These are phyloP conservation scores for Suillus subalutaceus DNA, from an alignment of 768 basidiomycete genomes.

Conservation along the genomic window DNA sequence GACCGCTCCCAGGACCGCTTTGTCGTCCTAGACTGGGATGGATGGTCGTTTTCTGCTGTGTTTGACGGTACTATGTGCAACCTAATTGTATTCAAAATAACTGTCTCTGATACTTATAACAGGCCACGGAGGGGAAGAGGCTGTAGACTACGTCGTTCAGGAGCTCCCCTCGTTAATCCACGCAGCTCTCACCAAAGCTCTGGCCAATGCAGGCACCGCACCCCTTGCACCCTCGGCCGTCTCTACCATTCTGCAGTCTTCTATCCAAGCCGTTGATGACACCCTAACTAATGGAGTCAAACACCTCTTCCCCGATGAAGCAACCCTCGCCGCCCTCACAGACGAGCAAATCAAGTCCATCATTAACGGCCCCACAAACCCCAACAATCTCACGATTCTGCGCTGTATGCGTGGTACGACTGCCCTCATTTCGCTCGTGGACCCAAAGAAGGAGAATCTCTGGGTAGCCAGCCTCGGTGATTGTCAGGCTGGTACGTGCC, in stretches of 20 bases:
- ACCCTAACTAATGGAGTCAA: constrained; percentile 39
- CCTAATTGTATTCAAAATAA: constrained; percentile 7
- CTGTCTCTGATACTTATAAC: constrained; percentile 7
- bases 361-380: constrained; percentile 39
- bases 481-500: constrained; percentile 49
- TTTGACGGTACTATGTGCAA: constrained; percentile 45
- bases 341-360: constrained; percentile 43
- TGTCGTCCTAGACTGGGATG: constrained; percentile 42
- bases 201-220: constrained; percentile 8
- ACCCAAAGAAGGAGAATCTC: constrained; percentile 44
- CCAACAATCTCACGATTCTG: constrained; percentile 38
- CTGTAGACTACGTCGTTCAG: constrained; percentile 43
- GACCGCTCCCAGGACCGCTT: constrained; percentile 50
- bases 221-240: constrained; percentile 24
- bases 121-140: constrained; percentile 52
- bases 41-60: constrained; percentile 48
- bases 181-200: constrained; percentile 27
- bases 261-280: constrained; percentile 44
- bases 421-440: constrained; percentile 48
- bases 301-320: constrained; percentile 44
- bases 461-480: constrained; percentile 65
- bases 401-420: constrained; percentile 58
- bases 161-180: constrained; percentile 37
- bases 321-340: constrained; percentile 33
- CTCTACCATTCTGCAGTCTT: constrained; percentile 34